phyloP scores from a whole-genome alignment of 768 basidiomycete species.

The Imleria badia region DNA sequence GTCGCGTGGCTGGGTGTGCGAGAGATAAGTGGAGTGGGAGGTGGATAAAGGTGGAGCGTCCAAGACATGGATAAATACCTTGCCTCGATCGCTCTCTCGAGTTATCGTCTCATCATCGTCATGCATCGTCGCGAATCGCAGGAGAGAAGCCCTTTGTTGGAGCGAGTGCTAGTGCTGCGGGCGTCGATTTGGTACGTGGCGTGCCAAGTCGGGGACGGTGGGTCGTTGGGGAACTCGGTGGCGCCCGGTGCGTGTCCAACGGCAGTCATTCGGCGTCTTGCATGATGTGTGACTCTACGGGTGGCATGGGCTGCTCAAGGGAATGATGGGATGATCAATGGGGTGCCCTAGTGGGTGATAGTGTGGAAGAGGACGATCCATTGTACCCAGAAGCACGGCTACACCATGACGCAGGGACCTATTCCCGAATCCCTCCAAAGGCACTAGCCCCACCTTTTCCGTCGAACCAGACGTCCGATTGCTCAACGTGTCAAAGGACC shows the following conservation, averaged over 20 bases:
- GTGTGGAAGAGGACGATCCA: slow-evolving; percentile 1
- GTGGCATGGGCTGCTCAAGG: background rate
- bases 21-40: background rate
- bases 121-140: background rate
- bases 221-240: background rate
- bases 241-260: background rate
- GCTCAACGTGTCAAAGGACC: background rate
- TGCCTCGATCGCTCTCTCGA: background rate
- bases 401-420: slow-evolving; percentile 3
- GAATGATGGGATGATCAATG: background rate
- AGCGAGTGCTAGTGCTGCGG: background rate
- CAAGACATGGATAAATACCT: background rate
- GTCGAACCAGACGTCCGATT: background rate
- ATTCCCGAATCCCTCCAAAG: background rate
- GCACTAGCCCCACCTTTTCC: background rate
- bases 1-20: background rate
- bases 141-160: background rate
- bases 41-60: background rate
- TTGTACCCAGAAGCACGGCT: background rate
- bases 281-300: background rate
- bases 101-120: background rate
- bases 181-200: background rate
- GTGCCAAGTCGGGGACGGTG: background rate
- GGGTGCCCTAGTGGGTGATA: background rate
- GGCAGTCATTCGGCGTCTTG: background rate